A percentile compares a stretch with the other conserved stretches of the same genome.
Conservation (phyloP, 1,284 basidiomycete species). For the Pholiota adiposa region DNA sequence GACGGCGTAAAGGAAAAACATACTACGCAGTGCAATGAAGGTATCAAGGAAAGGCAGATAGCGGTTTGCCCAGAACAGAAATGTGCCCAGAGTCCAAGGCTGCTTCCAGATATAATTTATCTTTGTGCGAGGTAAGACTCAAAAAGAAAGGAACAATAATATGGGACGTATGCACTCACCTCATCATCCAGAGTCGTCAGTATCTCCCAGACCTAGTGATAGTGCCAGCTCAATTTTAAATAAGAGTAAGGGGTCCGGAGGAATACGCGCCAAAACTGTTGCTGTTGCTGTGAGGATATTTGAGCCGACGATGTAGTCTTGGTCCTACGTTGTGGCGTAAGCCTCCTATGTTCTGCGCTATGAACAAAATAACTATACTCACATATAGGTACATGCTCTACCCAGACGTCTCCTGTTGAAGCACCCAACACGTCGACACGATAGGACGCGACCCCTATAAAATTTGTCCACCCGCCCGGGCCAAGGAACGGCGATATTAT, state of each 20-base stretch:
- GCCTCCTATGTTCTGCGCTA: not conserved
- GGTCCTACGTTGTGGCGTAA: not conserved
- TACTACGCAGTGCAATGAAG: slow-evolving; percentile 39
- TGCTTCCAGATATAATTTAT: not conserved
- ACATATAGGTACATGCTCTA: not conserved
- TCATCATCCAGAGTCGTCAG: not conserved
- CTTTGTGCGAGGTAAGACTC: not conserved
- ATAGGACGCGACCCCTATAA: not conserved
- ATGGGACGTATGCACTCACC: not conserved
- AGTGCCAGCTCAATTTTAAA: too few relatives aligned
- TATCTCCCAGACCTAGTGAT: not conserved
- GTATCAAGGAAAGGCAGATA: slow-evolving; percentile 48
- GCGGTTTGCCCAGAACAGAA: slow-evolving; percentile 44
- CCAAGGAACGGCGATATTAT: not conserved
- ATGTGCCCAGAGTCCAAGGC: slow-evolving; percentile 35
- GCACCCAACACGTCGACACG: not conserved
- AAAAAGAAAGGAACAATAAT: not conserved
- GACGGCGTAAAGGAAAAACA: slow-evolving; percentile 15
- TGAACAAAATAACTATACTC: not conserved
- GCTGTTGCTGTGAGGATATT: not conserved
- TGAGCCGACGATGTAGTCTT: not conserved
- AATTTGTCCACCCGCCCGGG: not conserved
- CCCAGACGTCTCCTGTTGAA: not conserved
- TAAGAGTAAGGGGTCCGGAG: not conserved
- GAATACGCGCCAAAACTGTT: not conserved